Conservation (phyloP, 2,329 filamentous ascomycete genomes). For the Diaporthe longicolla region DNA sequence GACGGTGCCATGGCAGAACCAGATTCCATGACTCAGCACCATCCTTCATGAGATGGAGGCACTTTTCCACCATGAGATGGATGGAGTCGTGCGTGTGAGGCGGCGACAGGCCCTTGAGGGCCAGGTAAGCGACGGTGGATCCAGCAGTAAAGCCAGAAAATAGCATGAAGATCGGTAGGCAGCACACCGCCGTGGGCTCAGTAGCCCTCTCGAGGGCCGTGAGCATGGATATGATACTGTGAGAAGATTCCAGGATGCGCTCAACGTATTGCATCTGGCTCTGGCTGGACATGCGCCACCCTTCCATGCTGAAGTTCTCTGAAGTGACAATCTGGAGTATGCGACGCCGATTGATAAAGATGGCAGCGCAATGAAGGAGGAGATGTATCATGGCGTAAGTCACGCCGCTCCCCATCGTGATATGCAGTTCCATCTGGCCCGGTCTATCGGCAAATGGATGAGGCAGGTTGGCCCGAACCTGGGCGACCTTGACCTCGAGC, state of each 20-base stretch:
- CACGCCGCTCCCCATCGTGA: conserved; percentile 75
- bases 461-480: conserved; percentile 67
- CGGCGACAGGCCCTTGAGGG: conserved; percentile 72
- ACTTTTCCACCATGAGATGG: conserved; percentile 69
- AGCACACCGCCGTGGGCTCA: conserved; percentile 71
- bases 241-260: conserved; percentile 70
- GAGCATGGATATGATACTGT: conserved; percentile 70
- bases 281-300: conserved; percentile 65
- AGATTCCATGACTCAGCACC: conserved; percentile 73
- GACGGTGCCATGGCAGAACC: conserved; percentile 71
- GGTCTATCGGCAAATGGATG: conserved; percentile 74
- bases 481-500: conserved; percentile 68
- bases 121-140: conserved; percentile 73
- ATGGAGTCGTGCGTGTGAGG: conserved; percentile 70
- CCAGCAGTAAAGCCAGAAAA: conserved; percentile 74
- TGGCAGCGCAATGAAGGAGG: conserved; percentile 71
- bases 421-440: conserved; percentile 72
- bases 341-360: conserved; percentile 72
- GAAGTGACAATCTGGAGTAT: conserved; percentile 71
- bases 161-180: conserved; percentile 75
- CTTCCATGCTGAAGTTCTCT: conserved; percentile 66
- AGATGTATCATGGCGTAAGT: conserved; percentile 75
- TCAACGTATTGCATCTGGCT: conserved; percentile 67
- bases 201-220: conserved; percentile 68
- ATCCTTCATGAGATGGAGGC: conserved; percentile 71